A percentile compares a stretch with the other conserved stretches of the same genome.
phyloP scores from a whole-genome alignment of 345 rosid genomes.

The Zanthoxylum bungeanum region DNA sequence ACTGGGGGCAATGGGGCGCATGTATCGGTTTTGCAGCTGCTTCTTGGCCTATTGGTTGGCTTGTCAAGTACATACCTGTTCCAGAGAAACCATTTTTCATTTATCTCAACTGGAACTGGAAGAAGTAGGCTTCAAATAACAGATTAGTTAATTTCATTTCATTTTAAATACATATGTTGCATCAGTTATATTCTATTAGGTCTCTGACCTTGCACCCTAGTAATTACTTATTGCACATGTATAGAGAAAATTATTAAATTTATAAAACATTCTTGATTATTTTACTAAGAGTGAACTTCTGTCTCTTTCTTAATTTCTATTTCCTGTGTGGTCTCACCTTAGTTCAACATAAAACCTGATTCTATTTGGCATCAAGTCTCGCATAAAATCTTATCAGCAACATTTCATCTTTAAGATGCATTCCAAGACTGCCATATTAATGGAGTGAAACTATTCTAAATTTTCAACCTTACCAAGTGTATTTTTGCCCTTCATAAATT shows the following conservation, averaged over 20 bases:
- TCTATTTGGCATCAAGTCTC: background rate
- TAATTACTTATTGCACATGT: background rate
- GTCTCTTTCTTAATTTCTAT: background rate
- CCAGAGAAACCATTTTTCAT: slow-evolving; percentile 47
- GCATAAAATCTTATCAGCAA: no score
- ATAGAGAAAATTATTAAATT: background rate
- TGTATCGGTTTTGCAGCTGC: slow-evolving; percentile 54
- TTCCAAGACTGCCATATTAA: background rate
- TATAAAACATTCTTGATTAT: background rate
- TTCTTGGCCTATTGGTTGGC: slow-evolving; percentile 75
- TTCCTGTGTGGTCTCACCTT: background rate
- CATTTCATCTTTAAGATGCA: no score
- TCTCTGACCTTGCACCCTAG: no score
- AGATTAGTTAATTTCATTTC: no score
- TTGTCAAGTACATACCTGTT: slow-evolving; percentile 58
- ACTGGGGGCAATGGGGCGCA: slow-evolving; percentile 62
- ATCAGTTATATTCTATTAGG: no score
- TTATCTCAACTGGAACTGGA: slow-evolving; percentile 36
- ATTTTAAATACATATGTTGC: no score
- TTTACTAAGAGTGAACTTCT: background rate
- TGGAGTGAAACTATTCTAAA: background rate
- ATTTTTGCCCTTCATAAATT: no score
- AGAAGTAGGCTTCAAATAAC: background rate
- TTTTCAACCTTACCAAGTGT: no score
- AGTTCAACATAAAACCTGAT: background rate